These are phyloP conservation scores for Hyphopichia khmerensis DNA, from an alignment of 1,139 yeast genomes.

Conservation along the genomic window DNA sequence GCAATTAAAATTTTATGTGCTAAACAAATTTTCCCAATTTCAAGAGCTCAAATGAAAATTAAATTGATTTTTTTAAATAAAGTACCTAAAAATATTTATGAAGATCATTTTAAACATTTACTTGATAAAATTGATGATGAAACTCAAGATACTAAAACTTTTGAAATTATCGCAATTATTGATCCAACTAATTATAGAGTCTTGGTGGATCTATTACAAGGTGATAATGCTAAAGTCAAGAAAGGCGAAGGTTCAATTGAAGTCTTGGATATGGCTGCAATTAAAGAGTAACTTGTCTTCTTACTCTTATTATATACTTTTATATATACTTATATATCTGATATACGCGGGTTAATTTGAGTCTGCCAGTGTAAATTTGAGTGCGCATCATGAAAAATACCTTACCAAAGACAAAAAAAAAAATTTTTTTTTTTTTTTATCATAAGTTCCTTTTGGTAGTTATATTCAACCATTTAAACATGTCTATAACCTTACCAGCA, in stretches of 20 bases:
- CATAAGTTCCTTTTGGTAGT: neutral
- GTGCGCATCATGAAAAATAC: neutral
- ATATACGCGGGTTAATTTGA: neutral
- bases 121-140: slow-evolving; percentile 58
- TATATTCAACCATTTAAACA: slow-evolving; percentile 7
- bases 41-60: slow-evolving; percentile 91
- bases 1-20: slow-evolving; percentile 79
- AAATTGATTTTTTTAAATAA: slow-evolving; percentile 54
- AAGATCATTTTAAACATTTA: slow-evolving; percentile 50
- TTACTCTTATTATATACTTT: too few species aligned
- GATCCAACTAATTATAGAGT: slow-evolving; percentile 87
- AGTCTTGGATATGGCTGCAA: slow-evolving; percentile 87
- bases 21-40: slow-evolving; percentile 85
- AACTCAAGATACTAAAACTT: slow-evolving; percentile 41
- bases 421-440: neutral
- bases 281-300: slow-evolving; percentile 59
- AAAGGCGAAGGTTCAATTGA: slow-evolving; percentile 68
- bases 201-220: slow-evolving; percentile 61
- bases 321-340: neutral
- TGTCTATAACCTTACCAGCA: slow-evolving; percentile 41
- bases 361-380: neutral
- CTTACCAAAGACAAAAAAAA: neutral
- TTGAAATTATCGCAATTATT: slow-evolving; percentile 70
- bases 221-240: slow-evolving; percentile 47
- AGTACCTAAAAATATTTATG: slow-evolving; percentile 46